phyloP scores from a whole-genome alignment of 805 yeast species.

The Saturnispora gosingensis region DNA sequence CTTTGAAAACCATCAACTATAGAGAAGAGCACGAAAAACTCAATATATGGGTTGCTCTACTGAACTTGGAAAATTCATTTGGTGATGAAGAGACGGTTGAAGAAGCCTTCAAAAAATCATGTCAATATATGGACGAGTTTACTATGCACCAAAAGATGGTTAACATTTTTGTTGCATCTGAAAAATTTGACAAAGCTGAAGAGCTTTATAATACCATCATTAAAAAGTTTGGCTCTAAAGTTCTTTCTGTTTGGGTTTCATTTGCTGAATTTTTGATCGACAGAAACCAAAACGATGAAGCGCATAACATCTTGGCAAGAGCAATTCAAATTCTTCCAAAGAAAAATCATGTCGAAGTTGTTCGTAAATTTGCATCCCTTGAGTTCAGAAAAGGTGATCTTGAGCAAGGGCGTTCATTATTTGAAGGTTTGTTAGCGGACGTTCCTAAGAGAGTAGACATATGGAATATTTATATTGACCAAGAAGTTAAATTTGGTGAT shows the following conservation, averaged over 20 bases:
- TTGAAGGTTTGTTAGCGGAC: conserved; percentile 85
- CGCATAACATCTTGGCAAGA: conserved; percentile 64
- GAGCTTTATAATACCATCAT: conserved; percentile 54
- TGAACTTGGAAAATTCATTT: conserved; percentile 89
- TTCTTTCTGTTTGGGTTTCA: conserved; percentile 68
- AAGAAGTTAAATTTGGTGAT: conserved; percentile 68
- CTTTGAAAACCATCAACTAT: conserved; percentile 79
- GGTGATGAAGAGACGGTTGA: conserved; percentile 80
- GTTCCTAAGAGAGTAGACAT: conserved; percentile 87
- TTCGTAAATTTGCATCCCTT: conserved; percentile 78
- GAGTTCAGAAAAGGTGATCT: conserved; percentile 83
- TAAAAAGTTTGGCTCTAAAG: conserved; percentile 70
- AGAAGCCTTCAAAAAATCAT: conserved; percentile 70
- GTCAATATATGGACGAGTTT: conserved; percentile 86
- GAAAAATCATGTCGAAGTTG: conserved; percentile 68
- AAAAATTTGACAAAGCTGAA: conserved; percentile 62
- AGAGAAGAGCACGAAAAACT: conserved; percentile 89
- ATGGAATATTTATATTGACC: conserved; percentile 94
- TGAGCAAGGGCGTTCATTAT: conserved; percentile 90
- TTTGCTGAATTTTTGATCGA: conserved; percentile 70
- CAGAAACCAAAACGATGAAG: conserved; percentile 44
- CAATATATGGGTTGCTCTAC: conserved; percentile 91
- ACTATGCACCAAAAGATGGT: conserved; percentile 73
- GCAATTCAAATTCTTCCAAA: conserved; percentile 67
- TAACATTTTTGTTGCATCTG: conserved; percentile 65